Evolutionary conservation across 192 early-diverging fungal genomes (phyloP).

Genomic region (Coemansia sp.): DNA sequence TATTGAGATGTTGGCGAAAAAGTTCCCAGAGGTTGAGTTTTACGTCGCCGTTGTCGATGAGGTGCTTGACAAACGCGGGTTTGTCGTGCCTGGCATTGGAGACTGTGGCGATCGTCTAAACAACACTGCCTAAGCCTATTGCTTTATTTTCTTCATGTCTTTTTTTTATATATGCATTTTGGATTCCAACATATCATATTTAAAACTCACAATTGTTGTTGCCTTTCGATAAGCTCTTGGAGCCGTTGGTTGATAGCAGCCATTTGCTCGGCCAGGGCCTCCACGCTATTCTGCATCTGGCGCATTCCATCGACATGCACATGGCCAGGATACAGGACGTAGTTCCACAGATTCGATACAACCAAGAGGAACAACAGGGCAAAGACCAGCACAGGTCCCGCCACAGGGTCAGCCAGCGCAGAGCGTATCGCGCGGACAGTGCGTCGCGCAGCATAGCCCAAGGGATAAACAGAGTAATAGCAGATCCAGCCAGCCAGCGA

Average conservation of each 20-base stretch:
- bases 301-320: conserved; percentile 20
- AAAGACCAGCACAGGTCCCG: conserved; percentile 12
- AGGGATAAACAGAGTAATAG: conserved; percentile 32
- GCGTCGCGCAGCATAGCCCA: neutral
- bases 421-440: neutral
- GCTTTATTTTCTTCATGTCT: neutral
- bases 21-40: conserved; percentile 62
- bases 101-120: conserved; percentile 71
- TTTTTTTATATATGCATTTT: conserved; percentile 1
- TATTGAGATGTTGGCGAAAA: conserved; percentile 41
- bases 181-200: neutral
- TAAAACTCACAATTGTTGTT: neutral
- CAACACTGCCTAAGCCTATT: conserved; percentile 44
- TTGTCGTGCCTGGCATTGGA: conserved; percentile 64
- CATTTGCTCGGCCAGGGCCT: conserved; percentile 29
- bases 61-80: conserved; percentile 59
- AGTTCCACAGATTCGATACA: conserved; percentile 26
- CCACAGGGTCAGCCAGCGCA: conserved; percentile 11
- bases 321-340: neutral
- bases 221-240: conserved; percentile 23
- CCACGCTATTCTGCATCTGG: conserved; percentile 31
- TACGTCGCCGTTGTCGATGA: conserved; percentile 63
- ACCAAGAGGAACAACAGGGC: conserved; percentile 24
- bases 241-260: conserved; percentile 22
- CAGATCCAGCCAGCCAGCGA: conserved; percentile 34